Evolutionary conservation across 2,329 filamentous ascomycete genomes (phyloP).

Genomic region (Ambrosiella beaveri): DNA sequence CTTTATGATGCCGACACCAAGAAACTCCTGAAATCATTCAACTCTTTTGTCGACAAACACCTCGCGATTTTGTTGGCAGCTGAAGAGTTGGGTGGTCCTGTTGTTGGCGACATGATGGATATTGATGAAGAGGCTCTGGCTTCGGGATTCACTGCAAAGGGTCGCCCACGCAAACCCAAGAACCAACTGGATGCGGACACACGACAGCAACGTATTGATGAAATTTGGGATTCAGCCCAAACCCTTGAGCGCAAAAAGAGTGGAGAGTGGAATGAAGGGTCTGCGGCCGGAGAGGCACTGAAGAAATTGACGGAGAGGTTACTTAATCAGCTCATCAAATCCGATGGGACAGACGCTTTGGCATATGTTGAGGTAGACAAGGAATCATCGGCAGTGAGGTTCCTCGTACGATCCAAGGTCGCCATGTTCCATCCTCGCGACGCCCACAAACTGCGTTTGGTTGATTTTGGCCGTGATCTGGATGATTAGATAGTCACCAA

Average conservation of each 20-base stretch:
- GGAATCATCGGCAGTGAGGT: slow-evolving; percentile 46
- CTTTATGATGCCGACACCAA: slow-evolving; percentile 43
- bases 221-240: slow-evolving; percentile 37
- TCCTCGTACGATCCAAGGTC: slow-evolving; percentile 46
- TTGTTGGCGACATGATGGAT: slow-evolving; percentile 58
- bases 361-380: slow-evolving; percentile 40
- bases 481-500: slow-evolving; percentile 27
- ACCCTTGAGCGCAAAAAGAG: slow-evolving; percentile 15
- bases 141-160: slow-evolving; percentile 42
- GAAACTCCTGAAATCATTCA: slow-evolving; percentile 44
- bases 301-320: slow-evolving; percentile 41
- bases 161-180: slow-evolving; percentile 35
- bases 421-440: slow-evolving; percentile 50
- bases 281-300: slow-evolving; percentile 39
- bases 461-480: slow-evolving; percentile 48
- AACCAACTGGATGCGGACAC: slow-evolving; percentile 28
- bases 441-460: slow-evolving; percentile 37
- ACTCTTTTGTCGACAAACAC: slow-evolving; percentile 51
- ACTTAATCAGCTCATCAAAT: slow-evolving; percentile 38
- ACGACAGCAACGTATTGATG: slow-evolving; percentile 43
- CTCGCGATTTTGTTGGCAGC: slow-evolving; percentile 63
- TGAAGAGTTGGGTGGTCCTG: slow-evolving; percentile 67
- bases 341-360: slow-evolving; percentile 35
- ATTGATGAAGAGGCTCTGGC: slow-evolving; percentile 41
- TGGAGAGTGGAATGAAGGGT: slow-evolving; percentile 27